phyloP scores from a whole-genome alignment of 345 rosid genomes.

The Schrenkiella parvula region DNA sequence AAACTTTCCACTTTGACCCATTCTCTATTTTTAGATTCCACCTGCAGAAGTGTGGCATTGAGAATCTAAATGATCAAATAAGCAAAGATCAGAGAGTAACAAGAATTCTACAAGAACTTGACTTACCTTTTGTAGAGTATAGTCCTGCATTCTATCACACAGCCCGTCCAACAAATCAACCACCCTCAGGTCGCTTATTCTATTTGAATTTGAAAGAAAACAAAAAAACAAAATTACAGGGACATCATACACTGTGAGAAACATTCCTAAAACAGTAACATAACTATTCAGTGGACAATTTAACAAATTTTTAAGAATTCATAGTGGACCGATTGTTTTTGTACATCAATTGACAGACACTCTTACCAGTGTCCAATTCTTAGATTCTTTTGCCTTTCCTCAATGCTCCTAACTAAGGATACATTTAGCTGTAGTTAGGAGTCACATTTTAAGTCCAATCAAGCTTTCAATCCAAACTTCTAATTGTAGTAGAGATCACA shows the following conservation, averaged over 20 bases:
- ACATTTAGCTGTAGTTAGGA: neutral
- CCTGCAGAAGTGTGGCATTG: slow-evolving; percentile 42
- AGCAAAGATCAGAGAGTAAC: neutral
- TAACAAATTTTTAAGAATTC: neutral
- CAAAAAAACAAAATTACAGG: neutral
- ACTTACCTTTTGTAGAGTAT: slow-evolving; percentile 77
- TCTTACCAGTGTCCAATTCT: neutral
- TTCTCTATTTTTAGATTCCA: slow-evolving; percentile 40
- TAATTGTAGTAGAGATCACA: neutral
- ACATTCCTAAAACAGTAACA: neutral
- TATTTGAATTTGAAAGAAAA: slow-evolving; percentile 26
- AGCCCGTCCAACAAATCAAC: slow-evolving; percentile 90
- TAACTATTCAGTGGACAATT: neutral
- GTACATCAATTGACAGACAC: neutral
- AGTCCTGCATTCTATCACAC: slow-evolving; percentile 91
- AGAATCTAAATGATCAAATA: neutral
- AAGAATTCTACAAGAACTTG: neutral
- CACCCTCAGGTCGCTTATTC: slow-evolving; percentile 89
- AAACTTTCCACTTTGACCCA: slow-evolving; percentile 76
- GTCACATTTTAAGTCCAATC: neutral
- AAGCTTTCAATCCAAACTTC: neutral
- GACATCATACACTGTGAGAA: neutral
- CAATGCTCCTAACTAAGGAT: neutral
- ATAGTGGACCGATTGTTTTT: neutral
- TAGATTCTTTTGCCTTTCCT: neutral